Evolutionary conservation across 495 filamentous ascomycete species (phyloP).

Genomic region (Penicillium mononematosum): DNA sequence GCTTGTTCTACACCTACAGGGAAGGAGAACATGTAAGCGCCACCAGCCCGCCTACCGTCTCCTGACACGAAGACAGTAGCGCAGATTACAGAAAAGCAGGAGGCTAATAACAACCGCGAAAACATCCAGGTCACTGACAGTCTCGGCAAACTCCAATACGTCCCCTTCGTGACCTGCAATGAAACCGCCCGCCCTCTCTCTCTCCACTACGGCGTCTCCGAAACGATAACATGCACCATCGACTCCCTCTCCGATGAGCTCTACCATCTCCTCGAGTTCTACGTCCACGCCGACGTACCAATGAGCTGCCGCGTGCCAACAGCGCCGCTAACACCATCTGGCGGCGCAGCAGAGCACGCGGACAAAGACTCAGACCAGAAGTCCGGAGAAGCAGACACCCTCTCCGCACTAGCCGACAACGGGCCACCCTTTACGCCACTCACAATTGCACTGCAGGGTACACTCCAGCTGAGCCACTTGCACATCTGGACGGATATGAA

Average conservation of each 20-base stretch:
- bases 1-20: conserved; percentile 10
- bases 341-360: conserved; percentile 11
- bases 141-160: conserved; percentile 83
- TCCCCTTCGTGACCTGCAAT: conserved; percentile 89
- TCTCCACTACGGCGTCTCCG: conserved; percentile 74
- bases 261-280: conserved; percentile 98
- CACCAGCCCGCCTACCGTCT: conserved; percentile 10
- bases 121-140: conserved; percentile 68
- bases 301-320: conserved; percentile 89
- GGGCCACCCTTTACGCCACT: conserved; percentile 58
- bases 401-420: conserved; percentile 38
- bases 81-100: conserved; percentile 1
- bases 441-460: conserved; percentile 85
- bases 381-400: conserved; percentile 19
- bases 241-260: conserved; percentile 78
- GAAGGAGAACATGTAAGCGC: conserved; percentile 60
- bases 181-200: conserved; percentile 81
- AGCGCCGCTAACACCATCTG: conserved; percentile 50
- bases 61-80: background rate
- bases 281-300: conserved; percentile 94
- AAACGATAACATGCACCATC: conserved; percentile 90
- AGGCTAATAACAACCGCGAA: conserved; percentile 18
- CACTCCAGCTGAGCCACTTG: conserved; percentile 82
- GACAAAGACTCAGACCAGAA: conserved; percentile 14
- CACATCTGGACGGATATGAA: conserved; percentile 90